A percentile compares a stretch with the other conserved stretches of the same genome.
Evolutionary conservation across 116 monocot genomes (phyloP).

Genomic region (Phalaenopsis hybrid): DNA sequence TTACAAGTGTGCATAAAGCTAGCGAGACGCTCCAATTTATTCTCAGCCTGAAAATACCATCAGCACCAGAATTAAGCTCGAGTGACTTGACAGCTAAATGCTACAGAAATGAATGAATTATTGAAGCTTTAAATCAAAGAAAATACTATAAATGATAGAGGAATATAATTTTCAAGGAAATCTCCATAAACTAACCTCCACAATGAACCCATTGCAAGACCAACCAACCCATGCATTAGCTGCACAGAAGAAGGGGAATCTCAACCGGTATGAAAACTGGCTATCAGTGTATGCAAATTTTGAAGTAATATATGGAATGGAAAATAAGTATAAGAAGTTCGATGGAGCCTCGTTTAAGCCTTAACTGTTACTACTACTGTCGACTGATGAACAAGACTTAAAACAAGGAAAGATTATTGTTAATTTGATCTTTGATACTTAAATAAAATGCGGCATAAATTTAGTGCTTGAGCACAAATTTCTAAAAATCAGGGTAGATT

Average conservation of each 20-base stretch:
- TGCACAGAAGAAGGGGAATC: slow-evolving; percentile 24
- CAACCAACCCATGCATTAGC: slow-evolving; percentile 96
- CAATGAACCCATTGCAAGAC: slow-evolving; percentile 70
- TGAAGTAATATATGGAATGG: not conserved
- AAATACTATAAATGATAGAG: not conserved
- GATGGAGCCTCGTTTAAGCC: not conserved
- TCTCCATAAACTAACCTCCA: slow-evolving; percentile 50
- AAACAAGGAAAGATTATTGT: too few species aligned
- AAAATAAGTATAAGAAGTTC: not conserved
- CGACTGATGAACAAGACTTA: too few species aligned
- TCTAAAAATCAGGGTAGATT: not conserved
- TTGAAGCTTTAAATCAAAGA: not conserved
- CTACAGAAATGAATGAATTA: not conserved
- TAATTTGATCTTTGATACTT: too few species aligned
- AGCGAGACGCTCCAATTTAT: slow-evolving; percentile 61
- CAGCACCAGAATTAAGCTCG: not conserved
- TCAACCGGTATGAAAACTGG: not conserved
- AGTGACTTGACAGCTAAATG: not conserved
- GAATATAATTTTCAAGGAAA: not conserved
- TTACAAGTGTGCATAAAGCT: slow-evolving; percentile 60
- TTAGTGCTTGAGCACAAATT: not conserved
- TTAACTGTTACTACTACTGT: not conserved
- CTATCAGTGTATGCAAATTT: not conserved
- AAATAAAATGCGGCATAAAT: not conserved
- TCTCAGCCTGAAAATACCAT: slow-evolving; percentile 36